Percentiles rank a stretch among this genome's conserved stretches.
Evolutionary conservation across 352 stramenopile species (phyloP).

Genomic region (Pythium folliculosum): DNA sequence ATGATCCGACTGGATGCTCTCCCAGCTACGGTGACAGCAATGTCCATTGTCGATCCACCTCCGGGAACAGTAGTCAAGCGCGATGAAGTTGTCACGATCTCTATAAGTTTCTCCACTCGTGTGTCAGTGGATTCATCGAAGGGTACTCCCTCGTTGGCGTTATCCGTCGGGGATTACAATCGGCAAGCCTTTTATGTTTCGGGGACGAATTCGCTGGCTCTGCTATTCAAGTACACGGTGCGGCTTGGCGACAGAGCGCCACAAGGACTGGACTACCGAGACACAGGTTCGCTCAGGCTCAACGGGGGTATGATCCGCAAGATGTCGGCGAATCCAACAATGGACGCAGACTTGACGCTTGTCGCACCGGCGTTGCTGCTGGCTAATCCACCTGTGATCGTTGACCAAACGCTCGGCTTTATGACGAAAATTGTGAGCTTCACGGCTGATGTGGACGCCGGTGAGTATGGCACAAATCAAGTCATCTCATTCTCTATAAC

Average conservation of each 20-base stretch:
- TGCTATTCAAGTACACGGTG: constrained; percentile 72
- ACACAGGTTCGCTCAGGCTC: constrained; percentile 44
- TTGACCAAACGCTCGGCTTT: constrained; percentile 48
- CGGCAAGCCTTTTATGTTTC: constrained; percentile 63
- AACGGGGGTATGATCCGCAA: constrained; percentile 69
- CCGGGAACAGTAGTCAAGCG: constrained; percentile 46
- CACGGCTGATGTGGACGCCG: constrained; percentile 45
- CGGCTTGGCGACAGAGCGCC: constrained; percentile 55
- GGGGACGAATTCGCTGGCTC: constrained; percentile 45
- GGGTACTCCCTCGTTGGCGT: constrained; percentile 54
- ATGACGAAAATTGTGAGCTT: constrained; percentile 49
- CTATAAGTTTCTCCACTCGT: constrained; percentile 62
- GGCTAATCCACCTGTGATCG: constrained; percentile 44
- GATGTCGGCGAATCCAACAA: constrained; percentile 42
- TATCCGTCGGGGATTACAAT: constrained; percentile 64
- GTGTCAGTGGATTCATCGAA: constrained; percentile 57
- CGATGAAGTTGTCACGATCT: constrained; percentile 48
- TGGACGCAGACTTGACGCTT: constrained; percentile 63
- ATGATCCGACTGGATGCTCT: constrained; percentile 56
- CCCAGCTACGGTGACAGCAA: constrained; percentile 42
- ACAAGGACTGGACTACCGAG: constrained; percentile 56
- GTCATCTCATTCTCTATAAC: constrained; percentile 66
- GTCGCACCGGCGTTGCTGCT: constrained; percentile 41
- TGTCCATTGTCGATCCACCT: constrained; percentile 38
- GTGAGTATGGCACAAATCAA: constrained; percentile 72